Base-by-base conservation (phyloP, 148 eudicot genomes). In the Chenopodium formosanum region DNA sequence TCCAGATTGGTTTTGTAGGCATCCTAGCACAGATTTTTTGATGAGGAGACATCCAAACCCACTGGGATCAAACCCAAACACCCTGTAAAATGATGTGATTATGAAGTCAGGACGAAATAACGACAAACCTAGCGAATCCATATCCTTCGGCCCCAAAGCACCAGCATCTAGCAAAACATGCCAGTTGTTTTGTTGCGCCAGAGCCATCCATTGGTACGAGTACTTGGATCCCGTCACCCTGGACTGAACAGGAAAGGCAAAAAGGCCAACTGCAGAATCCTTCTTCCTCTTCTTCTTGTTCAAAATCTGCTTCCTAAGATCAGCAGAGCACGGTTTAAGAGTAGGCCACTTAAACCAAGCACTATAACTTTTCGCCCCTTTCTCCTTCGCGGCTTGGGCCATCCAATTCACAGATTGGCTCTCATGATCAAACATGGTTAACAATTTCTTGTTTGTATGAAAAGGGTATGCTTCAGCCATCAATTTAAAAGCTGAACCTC, bases 391-490 rank as follows among this genome's bases (percentile, higher is more conserved):
- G 78, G 87, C 89, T 83, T 94, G 98, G 70, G 88, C 94, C 99
- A 96, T 94, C 99, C 97, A 92, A 77, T 90, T 92, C 77, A 96
- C 92, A 22, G 99, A 95, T 70, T 95, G 99, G 85, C 99, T 95
- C 88, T 95, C 99, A 37, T 97, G 99, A 82, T 97, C 99, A 77
- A 97, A 97, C 99, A 97, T 97, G 47, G 99, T 94, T 60, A 97
- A 87, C 84, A 97, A 75, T 76, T 88, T 91, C 88, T 94, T 97
- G 85, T 97, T 94, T n/a, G 94, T 90, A 13, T 94, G 94, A 32
- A 97, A 97, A 85, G 99, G 99, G 86, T 97, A 97, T 0, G 97
- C 89, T 74, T 97, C 98, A 29, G 99, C 99, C 10, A 97, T 83
- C 87, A 97, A 82, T 76, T 92, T 94, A 83, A 97, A 97, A 22